Percentiles rank a stretch among this genome's conserved stretches.
phyloP scores from a whole-genome alignment of 2,329 filamentous ascomycete species.

The Monilinia fructicola region DNA sequence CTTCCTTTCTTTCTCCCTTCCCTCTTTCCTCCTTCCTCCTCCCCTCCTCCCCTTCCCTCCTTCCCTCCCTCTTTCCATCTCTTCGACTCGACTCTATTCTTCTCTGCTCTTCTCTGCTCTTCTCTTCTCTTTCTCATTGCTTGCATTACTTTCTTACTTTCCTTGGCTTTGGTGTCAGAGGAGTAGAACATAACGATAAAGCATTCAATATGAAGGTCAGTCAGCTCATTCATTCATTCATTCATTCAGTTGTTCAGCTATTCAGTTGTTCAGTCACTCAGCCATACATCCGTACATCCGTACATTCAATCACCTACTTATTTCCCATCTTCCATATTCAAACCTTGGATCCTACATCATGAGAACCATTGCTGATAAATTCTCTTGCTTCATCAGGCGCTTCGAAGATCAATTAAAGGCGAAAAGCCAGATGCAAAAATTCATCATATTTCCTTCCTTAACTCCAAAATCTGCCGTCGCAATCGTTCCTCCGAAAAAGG shows the following conservation, averaged over 20 bases:
- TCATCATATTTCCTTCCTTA: constrained; percentile 64
- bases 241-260: too few relatives aligned
- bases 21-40: neutral
- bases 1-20: neutral
- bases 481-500: constrained; percentile 72
- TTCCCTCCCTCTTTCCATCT: too few relatives aligned
- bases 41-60: neutral
- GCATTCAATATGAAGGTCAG: constrained; percentile 38
- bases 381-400: constrained; percentile 46
- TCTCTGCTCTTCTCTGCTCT: too few relatives aligned
- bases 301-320: too few relatives aligned
- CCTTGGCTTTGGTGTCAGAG: neutral
- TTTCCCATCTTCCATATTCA: too few relatives aligned
- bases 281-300: neutral
- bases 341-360: too few relatives aligned
- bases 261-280: neutral
- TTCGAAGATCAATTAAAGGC: constrained; percentile 69
- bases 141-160: neutral
- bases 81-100: too few relatives aligned
- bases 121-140: too few relatives aligned
- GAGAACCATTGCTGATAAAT: constrained; percentile 30
- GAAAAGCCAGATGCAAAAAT: constrained; percentile 60
- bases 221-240: constrained; percentile 15
- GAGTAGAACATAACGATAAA: constrained; percentile 29
- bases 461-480: constrained; percentile 69